Conservation (phyloP, 2,329 filamentous ascomycete species). For the Fusarium goolgardi region DNA sequence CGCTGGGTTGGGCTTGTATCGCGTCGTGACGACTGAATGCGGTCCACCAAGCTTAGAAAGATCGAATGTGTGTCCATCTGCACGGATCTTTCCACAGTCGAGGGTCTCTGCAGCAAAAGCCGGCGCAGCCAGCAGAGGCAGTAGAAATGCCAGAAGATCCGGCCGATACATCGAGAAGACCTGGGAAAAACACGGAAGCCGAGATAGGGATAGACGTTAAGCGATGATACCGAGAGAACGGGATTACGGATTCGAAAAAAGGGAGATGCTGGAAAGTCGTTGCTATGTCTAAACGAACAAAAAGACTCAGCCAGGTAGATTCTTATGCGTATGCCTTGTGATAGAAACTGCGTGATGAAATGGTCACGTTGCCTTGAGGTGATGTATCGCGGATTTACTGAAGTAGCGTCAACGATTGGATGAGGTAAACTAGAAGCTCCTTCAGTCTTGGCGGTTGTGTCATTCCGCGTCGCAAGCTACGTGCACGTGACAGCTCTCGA, state of each 20-base stretch:
- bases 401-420: slow-evolving; percentile 34
- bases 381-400: slow-evolving; percentile 36
- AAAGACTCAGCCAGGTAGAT: slow-evolving; percentile 1
- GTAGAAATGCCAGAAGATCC: slow-evolving; percentile 52
- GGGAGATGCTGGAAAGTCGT: slow-evolving; percentile 5
- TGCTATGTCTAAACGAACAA: slow-evolving; percentile 3
- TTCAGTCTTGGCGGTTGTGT: slow-evolving; percentile 46
- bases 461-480: slow-evolving; percentile 45
- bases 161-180: slow-evolving; percentile 55
- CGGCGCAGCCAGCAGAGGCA: slow-evolving; percentile 54
- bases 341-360: slow-evolving; percentile 39
- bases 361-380: slow-evolving; percentile 49
- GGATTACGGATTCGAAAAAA: slow-evolving; percentile 14
- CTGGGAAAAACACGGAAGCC: slow-evolving; percentile 8
- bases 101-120: slow-evolving; percentile 61
- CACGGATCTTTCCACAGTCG: slow-evolving; percentile 70
- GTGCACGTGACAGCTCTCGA: slow-evolving; percentile 48
- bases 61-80: slow-evolving; percentile 71
- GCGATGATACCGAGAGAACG: slow-evolving; percentile 10
- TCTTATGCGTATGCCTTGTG: slow-evolving; percentile 22
- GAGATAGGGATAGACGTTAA: slow-evolving; percentile 10
- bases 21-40: slow-evolving; percentile 73
- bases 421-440: slow-evolving; percentile 45
- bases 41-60: slow-evolving; percentile 73
- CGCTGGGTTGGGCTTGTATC: slow-evolving; percentile 63